These are phyloP conservation scores for Candida mesenterica DNA, from an alignment of 1,139 yeast genomes.

Conservation along the genomic window DNA sequence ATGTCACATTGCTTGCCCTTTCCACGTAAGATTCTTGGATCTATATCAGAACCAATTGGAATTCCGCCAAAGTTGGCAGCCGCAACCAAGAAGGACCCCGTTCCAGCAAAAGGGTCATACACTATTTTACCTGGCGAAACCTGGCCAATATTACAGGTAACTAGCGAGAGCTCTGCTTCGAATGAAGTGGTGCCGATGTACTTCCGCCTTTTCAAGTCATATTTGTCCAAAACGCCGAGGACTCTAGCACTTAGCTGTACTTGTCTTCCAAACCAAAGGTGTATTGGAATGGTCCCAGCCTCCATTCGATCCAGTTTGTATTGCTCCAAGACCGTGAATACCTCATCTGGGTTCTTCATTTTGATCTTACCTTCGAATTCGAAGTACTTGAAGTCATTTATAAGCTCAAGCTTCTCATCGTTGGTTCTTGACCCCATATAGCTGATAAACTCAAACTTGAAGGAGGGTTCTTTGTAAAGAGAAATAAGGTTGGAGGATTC, in stretches of 20 bases:
- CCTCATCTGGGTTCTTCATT: conserved; percentile 75
- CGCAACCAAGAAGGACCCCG: conserved; percentile 91
- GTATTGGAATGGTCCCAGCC: conserved; percentile 52
- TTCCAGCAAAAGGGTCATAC: conserved; percentile 96
- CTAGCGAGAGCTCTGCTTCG: conserved; percentile 83
- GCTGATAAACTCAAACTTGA: conserved; percentile 80
- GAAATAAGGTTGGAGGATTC: conserved; percentile 28
- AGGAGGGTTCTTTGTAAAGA: conserved; percentile 45
- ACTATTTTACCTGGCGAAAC: conserved; percentile 62
- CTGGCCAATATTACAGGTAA: conserved; percentile 84
- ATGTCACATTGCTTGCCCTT: conserved; percentile 54
- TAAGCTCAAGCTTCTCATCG: conserved; percentile 55
- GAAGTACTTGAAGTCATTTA: conserved; percentile 71
- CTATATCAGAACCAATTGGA: conserved; percentile 88
- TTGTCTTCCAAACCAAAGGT: conserved; percentile 74
- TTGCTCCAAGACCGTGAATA: conserved; percentile 73
- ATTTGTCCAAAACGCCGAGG: conserved; percentile 62
- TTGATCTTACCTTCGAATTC: conserved; percentile 74
- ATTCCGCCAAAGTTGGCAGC: conserved; percentile 84
- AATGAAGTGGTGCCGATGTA: conserved; percentile 96
- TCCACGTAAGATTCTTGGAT: conserved; percentile 79
- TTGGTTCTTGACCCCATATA: conserved; percentile 59
- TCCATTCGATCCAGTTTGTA: conserved; percentile 53
- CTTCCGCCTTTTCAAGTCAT: conserved; percentile 77
- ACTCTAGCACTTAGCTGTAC: conserved; percentile 65